Evolutionary conservation across 2,329 filamentous ascomycete genomes (phyloP).

Genomic region (Daldinia sp.): DNA sequence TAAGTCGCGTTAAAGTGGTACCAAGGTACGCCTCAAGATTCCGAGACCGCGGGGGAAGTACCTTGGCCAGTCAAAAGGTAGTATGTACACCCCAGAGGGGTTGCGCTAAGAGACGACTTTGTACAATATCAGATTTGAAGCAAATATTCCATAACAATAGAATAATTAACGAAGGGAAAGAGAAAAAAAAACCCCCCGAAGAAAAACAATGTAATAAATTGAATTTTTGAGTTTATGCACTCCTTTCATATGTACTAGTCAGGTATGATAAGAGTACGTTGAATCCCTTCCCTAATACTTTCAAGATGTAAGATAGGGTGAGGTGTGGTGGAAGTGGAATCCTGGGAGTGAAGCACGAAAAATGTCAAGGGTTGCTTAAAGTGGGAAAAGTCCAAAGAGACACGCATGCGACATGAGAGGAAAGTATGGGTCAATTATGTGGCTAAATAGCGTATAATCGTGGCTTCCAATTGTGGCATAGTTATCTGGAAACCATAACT

Average conservation of each 20-base stretch:
- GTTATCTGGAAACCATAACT: no score
- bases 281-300: no score
- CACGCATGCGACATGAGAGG: neutral
- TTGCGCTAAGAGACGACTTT: neutral
- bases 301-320: neutral
- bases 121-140: neutral
- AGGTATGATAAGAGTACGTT: no score
- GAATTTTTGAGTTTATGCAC: no score
- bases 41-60: conserved; percentile 10
- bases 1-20: conserved; percentile 33
- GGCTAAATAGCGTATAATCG: neutral
- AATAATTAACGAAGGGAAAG: no score
- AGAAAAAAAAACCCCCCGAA: neutral
- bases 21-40: conserved; percentile 9
- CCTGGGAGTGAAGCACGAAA: neutral
- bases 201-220: neutral
- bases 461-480: neutral
- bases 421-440: neutral
- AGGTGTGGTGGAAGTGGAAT: neutral
- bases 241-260: no score
- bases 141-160: neutral
- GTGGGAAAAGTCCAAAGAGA: no score
- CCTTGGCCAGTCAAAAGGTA: neutral
- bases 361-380: no score
- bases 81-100: neutral